Evolutionary conservation across 805 yeast species (phyloP), one percentile per base, ranked within the genome.

Genomic region (Helenozyma rhizophorensis): DNA sequence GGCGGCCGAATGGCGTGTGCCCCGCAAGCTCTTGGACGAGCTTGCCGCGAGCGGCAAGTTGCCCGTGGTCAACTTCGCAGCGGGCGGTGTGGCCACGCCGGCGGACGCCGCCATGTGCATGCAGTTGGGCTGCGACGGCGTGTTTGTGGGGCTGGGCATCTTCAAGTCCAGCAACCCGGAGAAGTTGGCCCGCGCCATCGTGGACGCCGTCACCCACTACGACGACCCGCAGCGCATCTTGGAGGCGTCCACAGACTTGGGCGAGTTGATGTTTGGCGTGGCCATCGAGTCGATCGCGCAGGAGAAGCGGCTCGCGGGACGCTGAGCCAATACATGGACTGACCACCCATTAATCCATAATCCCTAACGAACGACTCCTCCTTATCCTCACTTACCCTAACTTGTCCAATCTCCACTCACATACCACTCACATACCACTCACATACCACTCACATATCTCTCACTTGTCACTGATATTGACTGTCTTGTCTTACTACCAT

Each of bases 11-110:
- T 58, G 74, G 37, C 70, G 86, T 40, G 85, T 83, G 14, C 77
- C 83, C 14, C 64, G 64, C 17, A 70, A 66, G n/a, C 56, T 76
- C 28, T 60, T 84, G 36, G 57, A 69, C 42, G 60, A 68, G 28
- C 64, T 76, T 31, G 68, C 67, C 27, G 62, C 65, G 42, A 56
- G 62, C 8, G 85, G 85, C 21, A 75, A 76, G 49, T 68, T 83
- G 40, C 89, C 89, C 1, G 94, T 83, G 27, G 93, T 84, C 34
- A 83, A 82, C 63, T 83, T 83, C 53, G 90, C 93, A 25, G 93
- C 93, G 18, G 94, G 94, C 26, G 94, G 94, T 38, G 81, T 83
- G 32, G 93, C 94, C 8, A 81, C 94, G 9, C 94, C 94, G 21
- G 79, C 89, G 7, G 94, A 83, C 57, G 94, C 94, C 16, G 93